Conservation (phyloP, 139 green algal genomes). For the Raphidocelis subcapitata region DNA sequence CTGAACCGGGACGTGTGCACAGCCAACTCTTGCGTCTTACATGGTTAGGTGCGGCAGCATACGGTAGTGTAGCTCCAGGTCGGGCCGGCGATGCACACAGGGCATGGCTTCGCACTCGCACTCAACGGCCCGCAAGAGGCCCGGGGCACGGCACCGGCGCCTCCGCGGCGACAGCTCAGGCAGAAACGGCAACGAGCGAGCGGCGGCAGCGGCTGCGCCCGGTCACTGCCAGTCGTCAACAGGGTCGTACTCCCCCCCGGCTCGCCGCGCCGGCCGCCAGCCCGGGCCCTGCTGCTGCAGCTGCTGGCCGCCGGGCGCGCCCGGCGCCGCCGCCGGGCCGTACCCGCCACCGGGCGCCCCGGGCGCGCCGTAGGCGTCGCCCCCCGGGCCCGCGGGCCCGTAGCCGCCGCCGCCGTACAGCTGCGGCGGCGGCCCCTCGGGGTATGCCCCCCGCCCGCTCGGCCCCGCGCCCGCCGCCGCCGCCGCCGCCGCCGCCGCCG, state of each 20-base stretch:
- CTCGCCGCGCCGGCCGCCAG: background rate
- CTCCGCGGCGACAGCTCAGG: too few species aligned
- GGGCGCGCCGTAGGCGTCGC: background rate
- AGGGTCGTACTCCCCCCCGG: constrained; percentile 8
- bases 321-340: background rate
- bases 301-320: background rate
- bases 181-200: background rate
- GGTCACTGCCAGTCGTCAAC: constrained; percentile 40
- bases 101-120: too few species aligned
- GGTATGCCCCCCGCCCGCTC: background rate
- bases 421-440: background rate
- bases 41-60: too few species aligned
- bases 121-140: too few species aligned
- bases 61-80: too few species aligned
- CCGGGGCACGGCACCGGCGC: too few species aligned
- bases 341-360: background rate
- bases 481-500: constrained; percentile 2
- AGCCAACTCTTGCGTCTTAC: too few species aligned
- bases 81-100: too few species aligned
- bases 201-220: background rate
- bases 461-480: constrained; percentile 1
- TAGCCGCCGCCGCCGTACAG: background rate
- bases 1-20: too few species aligned
- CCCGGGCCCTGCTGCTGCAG: background rate
- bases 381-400: background rate